Evolutionary conservation across 768 basidiomycete genomes (phyloP), one percentile per base, ranked within the genome.

Genomic region (Agaricus subrufescens): DNA sequence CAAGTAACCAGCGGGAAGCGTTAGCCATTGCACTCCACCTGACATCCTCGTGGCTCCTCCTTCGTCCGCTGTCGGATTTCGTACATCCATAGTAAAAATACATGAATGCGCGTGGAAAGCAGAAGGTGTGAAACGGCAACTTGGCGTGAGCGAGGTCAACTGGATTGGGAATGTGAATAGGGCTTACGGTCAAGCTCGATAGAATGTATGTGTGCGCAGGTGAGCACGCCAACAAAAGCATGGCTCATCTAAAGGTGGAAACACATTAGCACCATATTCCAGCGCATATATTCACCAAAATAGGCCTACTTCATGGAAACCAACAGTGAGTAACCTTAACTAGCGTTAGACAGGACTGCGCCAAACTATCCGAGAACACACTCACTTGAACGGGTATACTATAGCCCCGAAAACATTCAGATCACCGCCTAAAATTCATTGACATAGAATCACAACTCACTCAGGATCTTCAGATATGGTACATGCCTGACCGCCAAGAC

Each of bases 351-450:
- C 19, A 19, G 19, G 19, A 19, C 19, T 19, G 19, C 19, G 19
- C 19, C 19, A 19, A 19, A 19, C 19, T 19, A 19, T 19, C 19
- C 19, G 46, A 48, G 6, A 51, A 57, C 56, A 46, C n/a, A 59
- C 84, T 71, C 71, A 91, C 91, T 94, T 94, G 81, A 94, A 94
- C 4, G 91, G 92, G 68, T 94, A 94, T 65, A 94, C 91, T 93
- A 39, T 15, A 38, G 34, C 38, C 34, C 45, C 51, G 40, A 51
- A n/a, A 15, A 10, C 40, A 31, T n/a, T 30, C 19, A 44, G 31
- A 26, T 34, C 26, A 48, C 30, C 39, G 15, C 9, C 6, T 15
- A 37, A 47, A 15, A 43, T 14, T 27, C 9, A 19, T 42, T n/a
- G 31, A 46, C 6, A 44, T 51, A 51, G 34, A 31, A 31, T 31